phyloP scores from a whole-genome alignment of 1,284 basidiomycete species.

The Volvariella volvacea region DNA sequence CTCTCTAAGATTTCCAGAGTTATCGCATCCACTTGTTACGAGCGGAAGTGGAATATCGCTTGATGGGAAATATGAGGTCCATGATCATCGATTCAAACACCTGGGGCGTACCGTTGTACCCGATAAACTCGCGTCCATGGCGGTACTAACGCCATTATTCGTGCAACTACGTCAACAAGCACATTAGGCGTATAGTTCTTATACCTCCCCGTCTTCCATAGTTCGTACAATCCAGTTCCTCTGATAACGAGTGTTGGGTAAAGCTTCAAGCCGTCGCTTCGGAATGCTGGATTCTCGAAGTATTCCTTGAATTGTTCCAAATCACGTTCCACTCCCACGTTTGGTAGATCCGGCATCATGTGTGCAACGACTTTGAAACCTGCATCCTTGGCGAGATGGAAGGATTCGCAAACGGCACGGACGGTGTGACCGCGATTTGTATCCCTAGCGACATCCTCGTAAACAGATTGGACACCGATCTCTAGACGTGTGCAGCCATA shows the following conservation, averaged over 20 bases:
- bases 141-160: constrained; percentile 94
- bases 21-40: constrained; percentile 95
- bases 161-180: constrained; percentile 93
- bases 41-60: constrained; percentile 96
- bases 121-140: constrained; percentile 99
- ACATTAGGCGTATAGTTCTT: constrained; percentile 99
- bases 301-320: constrained; percentile 99
- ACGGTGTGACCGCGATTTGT: constrained; percentile 99
- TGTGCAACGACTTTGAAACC: constrained; percentile 99
- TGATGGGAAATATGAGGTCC: background rate
- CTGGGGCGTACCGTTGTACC: constrained; percentile 71
- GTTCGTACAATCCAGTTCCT: constrained; percentile 94
- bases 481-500: constrained; percentile 98
- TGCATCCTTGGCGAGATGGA: constrained; percentile 97
- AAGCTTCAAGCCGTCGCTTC: constrained; percentile 96
- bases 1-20: constrained; percentile 94
- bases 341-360: constrained; percentile 98
- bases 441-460: constrained; percentile 98
- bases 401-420: constrained; percentile 94
- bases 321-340: constrained; percentile 95
- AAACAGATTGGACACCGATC: constrained; percentile 98
- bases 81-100: background rate
- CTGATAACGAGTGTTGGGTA: constrained; percentile 98
- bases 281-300: constrained; percentile 97
- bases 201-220: constrained; percentile 95